phyloP scores from a whole-genome alignment of 345 rosid species.

The Angophora floribunda region DNA sequence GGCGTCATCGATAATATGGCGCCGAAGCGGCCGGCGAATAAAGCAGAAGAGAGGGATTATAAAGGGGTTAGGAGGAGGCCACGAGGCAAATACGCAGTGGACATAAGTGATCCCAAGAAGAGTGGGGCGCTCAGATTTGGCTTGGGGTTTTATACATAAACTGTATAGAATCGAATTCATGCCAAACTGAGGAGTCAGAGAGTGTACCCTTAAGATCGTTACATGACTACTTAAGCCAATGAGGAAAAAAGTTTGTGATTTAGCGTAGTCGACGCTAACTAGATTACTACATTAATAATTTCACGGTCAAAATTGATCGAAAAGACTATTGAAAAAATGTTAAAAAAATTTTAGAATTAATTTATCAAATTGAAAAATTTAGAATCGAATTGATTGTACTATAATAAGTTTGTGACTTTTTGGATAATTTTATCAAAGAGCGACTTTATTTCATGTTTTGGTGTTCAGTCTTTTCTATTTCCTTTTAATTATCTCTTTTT shows the following conservation, averaged over 20 bases:
- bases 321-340: accelerated
- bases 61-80: neutral
- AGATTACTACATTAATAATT: accelerated
- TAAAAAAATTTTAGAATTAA: neutral
- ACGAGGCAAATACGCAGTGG: neutral
- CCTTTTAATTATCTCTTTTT: neutral
- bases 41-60: neutral
- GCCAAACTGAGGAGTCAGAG: accelerated
- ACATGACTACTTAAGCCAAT: accelerated
- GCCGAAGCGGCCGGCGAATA: neutral
- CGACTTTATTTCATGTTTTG: neutral
- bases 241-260: neutral
- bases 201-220: neutral
- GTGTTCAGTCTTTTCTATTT: neutral
- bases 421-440: accelerated
- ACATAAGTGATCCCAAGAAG: neutral
- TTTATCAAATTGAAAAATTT: accelerated
- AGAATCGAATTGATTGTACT: accelerated
- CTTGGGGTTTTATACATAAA: neutral
- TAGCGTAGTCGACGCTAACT: accelerated
- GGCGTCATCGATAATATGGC: neutral
- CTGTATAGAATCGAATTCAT: neutral
- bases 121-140: neutral
- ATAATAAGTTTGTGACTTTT: neutral
- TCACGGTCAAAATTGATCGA: accelerated